A percentile compares a stretch with the other conserved stretches of the same genome.
phyloP scores from a whole-genome alignment of 2,329 filamentous ascomycete genomes.

The Pseudocercospora macadamiae region DNA sequence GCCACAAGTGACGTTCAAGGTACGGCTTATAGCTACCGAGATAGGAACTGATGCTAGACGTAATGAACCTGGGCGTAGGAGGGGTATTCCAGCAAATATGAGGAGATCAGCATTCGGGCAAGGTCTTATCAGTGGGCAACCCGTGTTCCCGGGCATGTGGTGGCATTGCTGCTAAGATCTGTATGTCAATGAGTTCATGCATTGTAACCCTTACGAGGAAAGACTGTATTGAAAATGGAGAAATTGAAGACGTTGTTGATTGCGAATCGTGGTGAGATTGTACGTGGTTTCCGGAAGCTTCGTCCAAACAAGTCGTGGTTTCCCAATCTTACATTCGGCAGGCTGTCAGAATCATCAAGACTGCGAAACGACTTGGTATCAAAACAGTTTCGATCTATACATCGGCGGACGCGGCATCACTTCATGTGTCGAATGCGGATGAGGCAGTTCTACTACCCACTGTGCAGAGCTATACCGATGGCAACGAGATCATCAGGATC shows the following conservation, averaged over 20 bases:
- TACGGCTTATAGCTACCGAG: slow-evolving; percentile 10
- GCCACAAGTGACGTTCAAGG: slow-evolving; percentile 5
- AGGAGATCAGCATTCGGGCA: slow-evolving; percentile 14
- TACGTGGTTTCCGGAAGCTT: slow-evolving; percentile 12
- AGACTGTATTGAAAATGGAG: slow-evolving; percentile 38
- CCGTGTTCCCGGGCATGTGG: background rate
- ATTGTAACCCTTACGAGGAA: no score
- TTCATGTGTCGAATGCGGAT: slow-evolving; percentile 59
- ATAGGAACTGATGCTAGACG: background rate
- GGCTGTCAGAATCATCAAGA: slow-evolving; percentile 53
- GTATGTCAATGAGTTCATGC: background rate
- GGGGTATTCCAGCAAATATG: slow-evolving; percentile 2
- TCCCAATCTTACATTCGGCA: slow-evolving; percentile 6
- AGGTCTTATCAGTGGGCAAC: slow-evolving; percentile 22
- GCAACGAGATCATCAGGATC: slow-evolving; percentile 54
- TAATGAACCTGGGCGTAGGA: background rate
- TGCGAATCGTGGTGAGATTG: slow-evolving; percentile 63
- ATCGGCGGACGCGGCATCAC: slow-evolving; percentile 57
- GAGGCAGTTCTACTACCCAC: slow-evolving; percentile 56
- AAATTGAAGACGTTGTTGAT: slow-evolving; percentile 57
- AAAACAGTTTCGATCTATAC: slow-evolving; percentile 62
- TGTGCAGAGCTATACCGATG: slow-evolving; percentile 54
- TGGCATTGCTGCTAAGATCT: background rate
- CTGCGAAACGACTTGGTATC: slow-evolving; percentile 55
- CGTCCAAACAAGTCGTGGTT: background rate